phyloP scores from a whole-genome alignment of 805 yeast genomes.

The Lachancea lanzarotensis region DNA sequence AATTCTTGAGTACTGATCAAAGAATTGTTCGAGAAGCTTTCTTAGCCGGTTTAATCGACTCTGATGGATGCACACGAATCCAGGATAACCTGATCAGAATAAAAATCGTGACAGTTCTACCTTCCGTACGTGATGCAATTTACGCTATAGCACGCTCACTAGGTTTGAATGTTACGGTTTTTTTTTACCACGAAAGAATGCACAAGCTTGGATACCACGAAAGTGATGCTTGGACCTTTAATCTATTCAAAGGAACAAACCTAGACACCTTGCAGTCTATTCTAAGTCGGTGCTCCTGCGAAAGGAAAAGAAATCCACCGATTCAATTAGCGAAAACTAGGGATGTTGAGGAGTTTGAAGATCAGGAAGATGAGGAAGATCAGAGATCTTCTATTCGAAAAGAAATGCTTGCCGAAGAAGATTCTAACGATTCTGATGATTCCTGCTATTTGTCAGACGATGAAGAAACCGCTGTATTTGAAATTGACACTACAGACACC shows the following conservation, averaged over 20 bases:
- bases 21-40: conserved; percentile 9
- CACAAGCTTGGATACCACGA: conserved; percentile 1
- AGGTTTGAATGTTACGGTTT: conserved; percentile 8
- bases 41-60: conserved; percentile 10
- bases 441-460: neutral
- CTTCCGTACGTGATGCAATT: conserved; percentile 8
- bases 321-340: neutral
- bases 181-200: conserved; percentile 1
- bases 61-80: conserved; percentile 7
- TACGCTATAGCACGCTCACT: conserved; percentile 5
- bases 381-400: no score
- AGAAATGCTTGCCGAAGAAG: neutral
- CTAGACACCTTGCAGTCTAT: conserved; percentile 5
- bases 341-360: conserved; percentile 2
- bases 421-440: neutral
- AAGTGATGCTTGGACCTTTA: conserved; percentile 9
- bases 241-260: conserved; percentile 8
- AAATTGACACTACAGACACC: neutral
- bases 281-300: conserved; percentile 8
- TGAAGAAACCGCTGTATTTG: neutral
- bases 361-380: neutral
- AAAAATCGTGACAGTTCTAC: conserved; percentile 3
- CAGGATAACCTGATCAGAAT: neutral
- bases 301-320: conserved; percentile 8
- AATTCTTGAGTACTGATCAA: conserved; percentile 4